Conservation (phyloP, 805 yeast genomes). For the Torulaspora indica region DNA sequence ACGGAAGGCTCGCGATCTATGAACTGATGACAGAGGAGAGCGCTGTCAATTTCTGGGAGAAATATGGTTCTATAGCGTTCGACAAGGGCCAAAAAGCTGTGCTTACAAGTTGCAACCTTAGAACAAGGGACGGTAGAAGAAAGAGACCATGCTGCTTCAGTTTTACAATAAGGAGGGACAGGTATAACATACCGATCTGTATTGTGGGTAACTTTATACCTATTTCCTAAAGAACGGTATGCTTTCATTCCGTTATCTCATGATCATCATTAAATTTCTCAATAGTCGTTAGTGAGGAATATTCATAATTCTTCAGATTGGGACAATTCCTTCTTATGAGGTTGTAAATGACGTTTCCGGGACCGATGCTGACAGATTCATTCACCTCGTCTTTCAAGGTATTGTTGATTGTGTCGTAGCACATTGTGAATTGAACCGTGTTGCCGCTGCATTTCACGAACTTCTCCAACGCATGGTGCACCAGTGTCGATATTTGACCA, state of each 20-base stretch:
- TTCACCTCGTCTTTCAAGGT: slow-evolving; percentile 13
- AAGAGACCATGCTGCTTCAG: slow-evolving; percentile 87
- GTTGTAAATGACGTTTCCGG: slow-evolving; percentile 32
- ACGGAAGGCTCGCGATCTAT: slow-evolving; percentile 87
- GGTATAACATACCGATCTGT: slow-evolving; percentile 93
- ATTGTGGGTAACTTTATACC: slow-evolving; percentile 95
- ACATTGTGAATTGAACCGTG: slow-evolving; percentile 34
- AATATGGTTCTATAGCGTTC: slow-evolving; percentile 92
- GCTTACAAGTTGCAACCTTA: slow-evolving; percentile 79
- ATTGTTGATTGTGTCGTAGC: slow-evolving; percentile 31
- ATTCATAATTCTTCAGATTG: slow-evolving; percentile 21
- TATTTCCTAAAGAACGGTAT: slow-evolving; percentile 33
- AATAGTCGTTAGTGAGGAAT: slow-evolving; percentile 27
- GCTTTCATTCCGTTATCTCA: slow-evolving; percentile 1
- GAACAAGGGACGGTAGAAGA: slow-evolving; percentile 76
- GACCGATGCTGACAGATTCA: slow-evolving; percentile 32
- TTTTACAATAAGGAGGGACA: slow-evolving; percentile 86
- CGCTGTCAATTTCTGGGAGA: slow-evolving; percentile 96
- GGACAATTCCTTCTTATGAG: slow-evolving; percentile 30
- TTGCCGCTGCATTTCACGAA: slow-evolving; percentile 34
- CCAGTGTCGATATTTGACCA: slow-evolving; percentile 27
- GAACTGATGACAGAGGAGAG: slow-evolving; percentile 94
- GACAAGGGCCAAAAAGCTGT: slow-evolving; percentile 95
- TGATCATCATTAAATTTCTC: slow-evolving; percentile 20
- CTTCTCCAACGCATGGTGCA: slow-evolving; percentile 33